Evolutionary conservation across 169 alveolate species (phyloP), one percentile per base, ranked within the genome.

Genomic region (Plasmodium knowlesi): DNA sequence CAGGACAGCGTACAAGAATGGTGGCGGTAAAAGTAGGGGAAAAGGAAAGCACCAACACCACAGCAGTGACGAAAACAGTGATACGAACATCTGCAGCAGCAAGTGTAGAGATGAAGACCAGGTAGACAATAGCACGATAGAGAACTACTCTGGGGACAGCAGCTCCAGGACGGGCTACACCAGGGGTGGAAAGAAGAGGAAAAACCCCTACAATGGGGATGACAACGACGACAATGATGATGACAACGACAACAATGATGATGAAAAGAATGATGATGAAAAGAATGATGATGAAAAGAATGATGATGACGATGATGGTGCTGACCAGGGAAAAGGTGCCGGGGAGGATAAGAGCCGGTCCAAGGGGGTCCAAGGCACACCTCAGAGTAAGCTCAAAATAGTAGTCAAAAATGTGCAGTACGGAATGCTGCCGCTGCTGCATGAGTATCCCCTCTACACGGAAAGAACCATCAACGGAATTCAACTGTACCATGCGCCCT

Each of bases 401-500:
- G 61, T 54, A 16, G 43, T 80, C 22, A 89, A 80, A 85, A 32
- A 79, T 14, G 93, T 84, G 57, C 46, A 92, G 73, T 92, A 78
- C 83, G 92, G 92, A 25, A 83, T 95, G 25, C 84, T 88, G 30
- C 98, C 98, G 16, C 84, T 96, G 37, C 61, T 96, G 41, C 54
- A 86, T 22, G 28, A 80, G 19, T 95, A 95, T 12, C 97, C 96
- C 32, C 73, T 96, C 82, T 96, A 95, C 37, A 95, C 91, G 16
- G 97, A 96, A 39, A 85, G 93, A 72, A 95, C 97, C 16, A 93
- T 96, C 34, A 96, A 96, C 32, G 98, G 98, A 32, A 67, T 96
- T 67, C 95, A 94, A 54, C 94, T 96, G 3, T 96, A 94, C 50
- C 99, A 99, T 99, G 99, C 99, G 1, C 99, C 99, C 12, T 97